These are phyloP conservation scores for Stephania cephalantha DNA, from an alignment of 164 flowering plant genomes.

Conservation along the genomic window DNA sequence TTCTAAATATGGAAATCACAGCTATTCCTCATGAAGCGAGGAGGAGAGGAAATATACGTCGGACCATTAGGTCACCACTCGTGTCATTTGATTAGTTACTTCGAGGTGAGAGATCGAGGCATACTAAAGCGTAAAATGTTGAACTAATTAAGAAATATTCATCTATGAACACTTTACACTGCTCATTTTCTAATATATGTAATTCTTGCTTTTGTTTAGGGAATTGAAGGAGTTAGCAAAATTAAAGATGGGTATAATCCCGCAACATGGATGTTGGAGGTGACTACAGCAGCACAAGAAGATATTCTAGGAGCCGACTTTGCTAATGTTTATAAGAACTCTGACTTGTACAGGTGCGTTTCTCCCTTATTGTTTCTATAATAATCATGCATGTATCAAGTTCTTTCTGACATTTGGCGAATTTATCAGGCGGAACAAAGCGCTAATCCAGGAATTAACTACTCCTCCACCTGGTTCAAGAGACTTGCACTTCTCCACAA, in stretches of 20 bases:
- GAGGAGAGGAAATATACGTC: slow-evolving; percentile 56
- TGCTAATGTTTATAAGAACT: slow-evolving; percentile 22
- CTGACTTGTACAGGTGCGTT: slow-evolving; percentile 18
- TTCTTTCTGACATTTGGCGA: not conserved
- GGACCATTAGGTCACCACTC: slow-evolving; percentile 49
- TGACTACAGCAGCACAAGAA: slow-evolving; percentile 24
- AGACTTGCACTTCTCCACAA: slow-evolving; percentile 28
- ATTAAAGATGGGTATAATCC: slow-evolving; percentile 31
- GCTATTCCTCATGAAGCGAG: slow-evolving; percentile 50
- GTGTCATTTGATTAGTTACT: slow-evolving; percentile 41
- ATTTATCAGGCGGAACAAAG: slow-evolving; percentile 33
- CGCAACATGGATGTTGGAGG: slow-evolving; percentile 39
- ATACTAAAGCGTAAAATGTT: not conserved
- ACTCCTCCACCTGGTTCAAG: slow-evolving; percentile 27
- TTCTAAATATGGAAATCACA: slow-evolving; percentile 18
- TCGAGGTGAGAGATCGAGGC: slow-evolving; percentile 59
- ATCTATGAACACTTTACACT: not conserved
- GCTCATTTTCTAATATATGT: not conserved
- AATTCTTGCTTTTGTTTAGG: slow-evolving; percentile 18
- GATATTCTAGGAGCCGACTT: slow-evolving; percentile 23
- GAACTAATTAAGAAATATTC: not conserved
- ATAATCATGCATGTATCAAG: not conserved
- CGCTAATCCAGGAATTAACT: slow-evolving; percentile 26
- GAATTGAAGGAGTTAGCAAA: slow-evolving; percentile 25
- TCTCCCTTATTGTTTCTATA: not conserved